These are phyloP conservation scores for Chytriomyces confervae DNA, from an alignment of 192 early-diverging fungal species.

Conservation along the genomic window DNA sequence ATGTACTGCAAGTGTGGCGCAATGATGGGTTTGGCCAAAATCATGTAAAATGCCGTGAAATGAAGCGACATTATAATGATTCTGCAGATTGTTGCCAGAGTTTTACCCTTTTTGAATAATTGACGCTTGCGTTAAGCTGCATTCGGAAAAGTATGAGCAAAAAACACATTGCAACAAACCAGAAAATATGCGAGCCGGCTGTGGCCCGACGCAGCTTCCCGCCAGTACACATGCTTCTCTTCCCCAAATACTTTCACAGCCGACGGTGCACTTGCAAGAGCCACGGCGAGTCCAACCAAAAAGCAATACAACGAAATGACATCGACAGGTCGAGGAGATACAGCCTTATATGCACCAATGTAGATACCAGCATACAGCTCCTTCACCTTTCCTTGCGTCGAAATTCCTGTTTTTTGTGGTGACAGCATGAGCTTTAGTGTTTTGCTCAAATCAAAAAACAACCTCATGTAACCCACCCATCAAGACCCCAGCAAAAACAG, in stretches of 20 bases:
- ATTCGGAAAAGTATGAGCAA: background rate
- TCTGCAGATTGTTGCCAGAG: slow-evolving; percentile 44
- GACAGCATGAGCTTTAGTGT: background rate
- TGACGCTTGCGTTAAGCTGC: background rate
- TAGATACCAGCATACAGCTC: slow-evolving; percentile 40
- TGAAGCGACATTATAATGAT: slow-evolving; percentile 51
- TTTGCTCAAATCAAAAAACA: background rate
- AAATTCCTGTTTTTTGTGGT: slow-evolving; percentile 4
- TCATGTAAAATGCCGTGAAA: slow-evolving; percentile 45
- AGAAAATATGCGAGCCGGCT: slow-evolving; percentile 43
- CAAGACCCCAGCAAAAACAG: slow-evolving; percentile 47
- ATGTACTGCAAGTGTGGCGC: slow-evolving; percentile 32
- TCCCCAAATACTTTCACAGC: slow-evolving; percentile 58
- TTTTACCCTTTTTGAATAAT: slow-evolving; percentile 39
- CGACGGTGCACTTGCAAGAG: slow-evolving; percentile 49
- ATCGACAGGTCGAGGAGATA: slow-evolving; percentile 39
- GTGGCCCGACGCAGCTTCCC: slow-evolving; percentile 57
- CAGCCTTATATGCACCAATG: slow-evolving; percentile 10
- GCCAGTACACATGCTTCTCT: slow-evolving; percentile 55
- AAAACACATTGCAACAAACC: background rate
- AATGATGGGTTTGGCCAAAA: slow-evolving; percentile 44
- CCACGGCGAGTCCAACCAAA: slow-evolving; percentile 43
- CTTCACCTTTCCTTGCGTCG: slow-evolving; percentile 28
- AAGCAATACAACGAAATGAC: slow-evolving; percentile 33
- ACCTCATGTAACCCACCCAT: slow-evolving; percentile 31